phyloP scores from a whole-genome alignment of 1,139 yeast species.

The Saccharomyces hybrid region DNA sequence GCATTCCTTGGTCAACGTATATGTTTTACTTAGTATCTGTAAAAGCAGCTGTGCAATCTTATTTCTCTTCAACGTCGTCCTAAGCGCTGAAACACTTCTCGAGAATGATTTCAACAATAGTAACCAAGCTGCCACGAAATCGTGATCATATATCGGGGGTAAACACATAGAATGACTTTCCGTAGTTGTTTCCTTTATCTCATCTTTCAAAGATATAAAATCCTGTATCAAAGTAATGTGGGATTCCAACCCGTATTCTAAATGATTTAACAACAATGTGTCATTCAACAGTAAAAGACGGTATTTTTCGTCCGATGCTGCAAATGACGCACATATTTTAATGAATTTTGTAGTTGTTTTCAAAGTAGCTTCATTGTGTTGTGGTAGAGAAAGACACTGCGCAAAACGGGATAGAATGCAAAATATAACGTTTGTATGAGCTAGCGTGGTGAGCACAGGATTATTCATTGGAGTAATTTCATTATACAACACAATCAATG shows the following conservation, averaged over 20 bases:
- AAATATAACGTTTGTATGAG: slow-evolving; percentile 20
- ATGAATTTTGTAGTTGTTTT: slow-evolving; percentile 19
- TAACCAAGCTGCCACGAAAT: slow-evolving; percentile 24
- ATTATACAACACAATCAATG: slow-evolving; percentile 20
- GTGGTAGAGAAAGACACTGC: slow-evolving; percentile 16
- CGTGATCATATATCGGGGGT: slow-evolving; percentile 24
- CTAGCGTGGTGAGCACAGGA: slow-evolving; percentile 20
- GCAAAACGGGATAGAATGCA: slow-evolving; percentile 23
- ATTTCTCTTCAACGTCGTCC: slow-evolving; percentile 59
- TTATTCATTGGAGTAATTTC: slow-evolving; percentile 21
- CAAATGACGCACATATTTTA: slow-evolving; percentile 23
- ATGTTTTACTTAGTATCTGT: slow-evolving; percentile 33
- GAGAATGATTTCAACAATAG: slow-evolving; percentile 59
- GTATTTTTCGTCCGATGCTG: slow-evolving; percentile 26
- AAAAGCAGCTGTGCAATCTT: slow-evolving; percentile 45
- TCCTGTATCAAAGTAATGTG: slow-evolving; percentile 19
- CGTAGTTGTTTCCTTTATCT: slow-evolving; percentile 3
- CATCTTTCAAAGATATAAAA: slow-evolving; percentile 14
- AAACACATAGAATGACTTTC: slow-evolving; percentile 4
- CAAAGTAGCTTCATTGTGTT: slow-evolving; percentile 13
- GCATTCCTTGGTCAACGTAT: slow-evolving; percentile 23
- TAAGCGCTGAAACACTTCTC: slow-evolving; percentile 58
- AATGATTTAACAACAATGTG: slow-evolving; percentile 15
- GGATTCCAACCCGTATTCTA: slow-evolving; percentile 20
- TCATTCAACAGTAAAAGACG: slow-evolving; percentile 21